Base-by-base conservation (phyloP, 768 basidiomycete species). In the Hericium erinaceus region DNA sequence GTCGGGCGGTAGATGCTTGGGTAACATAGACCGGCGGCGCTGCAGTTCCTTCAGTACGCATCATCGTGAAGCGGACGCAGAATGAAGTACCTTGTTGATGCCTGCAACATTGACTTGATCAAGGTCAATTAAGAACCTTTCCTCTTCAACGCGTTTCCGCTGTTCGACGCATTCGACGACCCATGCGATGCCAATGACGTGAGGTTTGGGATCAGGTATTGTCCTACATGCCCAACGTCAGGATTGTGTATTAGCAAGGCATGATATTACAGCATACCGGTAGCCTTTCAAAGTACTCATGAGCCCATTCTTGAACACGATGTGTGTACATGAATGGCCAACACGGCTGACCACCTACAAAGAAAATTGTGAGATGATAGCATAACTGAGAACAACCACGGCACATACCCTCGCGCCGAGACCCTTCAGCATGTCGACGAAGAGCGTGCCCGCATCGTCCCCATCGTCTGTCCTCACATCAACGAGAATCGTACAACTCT, bases 121-220 rank as follows among this genome's bases (percentile, higher is more conserved):
- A 3, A 91, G 70, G 64, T 89, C 82, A 54, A 92, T 77, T 37
- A 83, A 70, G 66, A 83, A 89, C 48, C 72, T 77, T 3, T 73
- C 68, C 66, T 92, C 92, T 22, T 85, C 88, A 3, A 87, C 80
- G 48, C 71, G 79, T 40, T 69, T 69, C 48, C 78, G 76, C 60
- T 83, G 80, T 64, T 93, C 91, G 2, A 80, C 86, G 62, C 91
- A 95, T 65, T 90, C 84, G 2, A 93, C 88, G 4, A 95, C 87
- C 92, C 92, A 94, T 16, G 82, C 86, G 62, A 93, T 89, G 8
- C 90, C 88, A 15, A 95, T 87, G 15, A 92, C 83, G 24, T 73
- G 62, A 0, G 92, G 92, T 65, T 85, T 78, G 65, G 68, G 88
- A 41, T 90, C 84, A 48, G 81, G 74, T 22, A 89, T 72, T 51